Evolutionary conservation across 768 basidiomycete genomes (phyloP).

Genomic region (Psilocybe cubensis): DNA sequence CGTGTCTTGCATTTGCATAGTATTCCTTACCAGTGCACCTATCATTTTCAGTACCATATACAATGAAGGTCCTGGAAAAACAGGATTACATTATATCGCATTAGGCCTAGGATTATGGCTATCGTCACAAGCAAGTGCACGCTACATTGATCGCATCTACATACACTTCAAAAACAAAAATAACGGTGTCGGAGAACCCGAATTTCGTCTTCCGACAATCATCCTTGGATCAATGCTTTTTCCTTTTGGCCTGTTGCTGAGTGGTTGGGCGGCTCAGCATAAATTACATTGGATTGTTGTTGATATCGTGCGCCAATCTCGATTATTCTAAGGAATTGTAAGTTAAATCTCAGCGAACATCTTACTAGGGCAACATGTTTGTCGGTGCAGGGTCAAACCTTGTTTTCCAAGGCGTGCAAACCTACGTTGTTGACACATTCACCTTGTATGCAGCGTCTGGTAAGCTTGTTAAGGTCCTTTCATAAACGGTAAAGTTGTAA

Average conservation of each 20-base stretch:
- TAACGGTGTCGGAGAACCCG: constrained; percentile 48
- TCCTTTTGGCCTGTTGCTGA: constrained; percentile 68
- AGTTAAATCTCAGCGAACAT: constrained; percentile 1
- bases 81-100: constrained; percentile 72
- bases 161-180: constrained; percentile 52
- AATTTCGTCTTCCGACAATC: constrained; percentile 58
- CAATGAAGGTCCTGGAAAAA: constrained; percentile 55
- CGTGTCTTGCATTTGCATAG: too few species aligned
- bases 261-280: constrained; percentile 70
- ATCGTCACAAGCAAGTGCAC: constrained; percentile 59
- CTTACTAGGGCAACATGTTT: constrained; percentile 53
- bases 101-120: constrained; percentile 64
- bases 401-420: constrained; percentile 63
- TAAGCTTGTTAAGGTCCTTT: constrained; percentile 24
- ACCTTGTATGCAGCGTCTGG: constrained; percentile 71
- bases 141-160: constrained; percentile 59
- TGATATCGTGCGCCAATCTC: constrained; percentile 53
- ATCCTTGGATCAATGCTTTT: constrained; percentile 59
- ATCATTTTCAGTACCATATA: constrained; percentile 60
- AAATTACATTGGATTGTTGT: constrained; percentile 70
- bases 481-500: constrained; percentile 1
- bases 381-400: constrained; percentile 63
- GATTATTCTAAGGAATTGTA: not conserved
- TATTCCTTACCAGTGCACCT: constrained; percentile 70
- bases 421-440: constrained; percentile 71